Conservation (phyloP, 1,284 basidiomycete genomes). For the Melampsora americana region DNA sequence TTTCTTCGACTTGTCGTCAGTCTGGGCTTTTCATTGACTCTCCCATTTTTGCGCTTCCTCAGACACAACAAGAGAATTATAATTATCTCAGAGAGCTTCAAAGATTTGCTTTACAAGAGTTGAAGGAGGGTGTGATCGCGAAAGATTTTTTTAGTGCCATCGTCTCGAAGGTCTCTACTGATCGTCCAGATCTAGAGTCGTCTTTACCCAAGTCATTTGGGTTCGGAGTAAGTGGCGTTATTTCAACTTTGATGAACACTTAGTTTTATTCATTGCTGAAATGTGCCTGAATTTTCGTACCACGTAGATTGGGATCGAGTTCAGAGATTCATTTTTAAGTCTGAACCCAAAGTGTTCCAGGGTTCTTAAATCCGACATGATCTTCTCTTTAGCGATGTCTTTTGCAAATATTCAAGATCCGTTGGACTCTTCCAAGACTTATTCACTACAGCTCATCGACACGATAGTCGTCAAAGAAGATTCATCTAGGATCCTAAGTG, state of each 20-base stretch:
- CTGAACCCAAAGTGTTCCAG: constrained; percentile 76
- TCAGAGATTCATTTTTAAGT: constrained; percentile 81
- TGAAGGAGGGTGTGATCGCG: constrained; percentile 74
- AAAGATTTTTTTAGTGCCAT: constrained; percentile 79
- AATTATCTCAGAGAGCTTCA: constrained; percentile 74
- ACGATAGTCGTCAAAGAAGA: constrained; percentile 75
- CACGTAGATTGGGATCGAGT: constrained; percentile 63
- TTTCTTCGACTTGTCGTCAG: not conserved
- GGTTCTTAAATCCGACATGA: constrained; percentile 73
- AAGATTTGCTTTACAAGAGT: constrained; percentile 67
- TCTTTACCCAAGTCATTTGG: constrained; percentile 85
- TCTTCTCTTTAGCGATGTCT: constrained; percentile 77
- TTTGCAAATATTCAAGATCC: constrained; percentile 76
- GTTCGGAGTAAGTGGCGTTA: constrained; percentile 65
- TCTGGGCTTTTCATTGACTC: not conserved
- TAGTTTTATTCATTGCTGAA: too few species aligned
- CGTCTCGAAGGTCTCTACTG: constrained; percentile 68
- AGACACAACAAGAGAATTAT: constrained; percentile 81
- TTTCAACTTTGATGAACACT: too few species aligned
- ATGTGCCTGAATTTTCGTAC: too few species aligned
- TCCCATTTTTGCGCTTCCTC: too few species aligned
- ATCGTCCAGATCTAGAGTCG: constrained; percentile 75
- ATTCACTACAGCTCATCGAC: constrained; percentile 83
- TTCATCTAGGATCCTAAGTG: constrained; percentile 71
- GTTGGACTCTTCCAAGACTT: constrained; percentile 67